Evolutionary conservation across 352 stramenopile genomes (phyloP).

Genomic region (Phytopythium ostracodes): DNA sequence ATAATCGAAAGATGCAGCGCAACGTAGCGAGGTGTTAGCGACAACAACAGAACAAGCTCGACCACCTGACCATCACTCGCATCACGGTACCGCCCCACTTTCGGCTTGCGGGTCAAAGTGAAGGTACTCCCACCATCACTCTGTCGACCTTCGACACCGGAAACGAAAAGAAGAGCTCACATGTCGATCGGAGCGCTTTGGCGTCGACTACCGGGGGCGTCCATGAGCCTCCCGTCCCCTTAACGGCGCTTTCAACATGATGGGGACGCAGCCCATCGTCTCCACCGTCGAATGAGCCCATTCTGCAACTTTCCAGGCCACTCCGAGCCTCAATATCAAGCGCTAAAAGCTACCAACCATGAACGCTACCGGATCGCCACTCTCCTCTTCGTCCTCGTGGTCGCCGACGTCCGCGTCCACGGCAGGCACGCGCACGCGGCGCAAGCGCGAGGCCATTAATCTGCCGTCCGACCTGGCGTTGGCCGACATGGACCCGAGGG

Average conservation of each 20-base stretch:
- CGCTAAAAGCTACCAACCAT: background rate
- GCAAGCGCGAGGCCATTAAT: conserved; percentile 49
- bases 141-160: background rate
- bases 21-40: background rate
- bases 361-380: background rate
- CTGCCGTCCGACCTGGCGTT: conserved; percentile 33
- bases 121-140: conserved; percentile 3
- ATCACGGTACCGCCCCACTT: background rate
- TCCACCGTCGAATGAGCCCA: background rate
- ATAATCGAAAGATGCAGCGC: background rate
- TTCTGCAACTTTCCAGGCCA: background rate
- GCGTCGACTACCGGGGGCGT: background rate
- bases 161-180: background rate
- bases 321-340: background rate
- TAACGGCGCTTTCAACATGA: background rate
- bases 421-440: conserved; percentile 16
- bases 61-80: conserved; percentile 9
- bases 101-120: background rate
- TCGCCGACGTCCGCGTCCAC: background rate
- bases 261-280: background rate
- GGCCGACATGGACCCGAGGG: conserved; percentile 28
- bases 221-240: background rate
- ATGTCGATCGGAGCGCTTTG: background rate
- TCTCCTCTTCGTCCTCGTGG: background rate
- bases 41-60: background rate